phyloP scores from a whole-genome alignment of 495 filamentous ascomycete genomes.

The Hypoxylon rickii region DNA sequence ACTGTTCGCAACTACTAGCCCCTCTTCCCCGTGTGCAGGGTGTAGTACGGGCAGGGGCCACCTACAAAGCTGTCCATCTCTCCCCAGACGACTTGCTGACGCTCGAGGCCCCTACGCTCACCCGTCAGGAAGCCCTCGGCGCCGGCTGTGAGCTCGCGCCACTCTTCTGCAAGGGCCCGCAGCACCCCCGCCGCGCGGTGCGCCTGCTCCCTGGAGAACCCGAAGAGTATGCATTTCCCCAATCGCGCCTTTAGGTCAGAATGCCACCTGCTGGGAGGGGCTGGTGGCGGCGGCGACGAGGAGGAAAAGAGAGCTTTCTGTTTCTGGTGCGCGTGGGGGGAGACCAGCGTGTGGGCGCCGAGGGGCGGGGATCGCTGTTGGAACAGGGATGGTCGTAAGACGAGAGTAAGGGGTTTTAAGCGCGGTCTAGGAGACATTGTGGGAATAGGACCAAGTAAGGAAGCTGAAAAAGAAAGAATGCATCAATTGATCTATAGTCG shows the following conservation, averaged over 20 bases:
- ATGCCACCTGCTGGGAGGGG: constrained; percentile 68
- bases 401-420: constrained; percentile 4
- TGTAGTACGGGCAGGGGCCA: constrained; percentile 1
- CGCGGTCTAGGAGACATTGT: constrained; percentile 26
- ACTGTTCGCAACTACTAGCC: background rate
- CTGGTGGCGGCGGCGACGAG: constrained; percentile 6
- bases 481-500: background rate
- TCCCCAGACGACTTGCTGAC: constrained; percentile 83
- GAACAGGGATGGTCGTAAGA: background rate
- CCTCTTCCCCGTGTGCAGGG: background rate
- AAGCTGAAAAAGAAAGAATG: background rate
- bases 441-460: no score
- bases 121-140: constrained; percentile 81
- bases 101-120: constrained; percentile 65
- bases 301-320: background rate
- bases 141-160: constrained; percentile 76
- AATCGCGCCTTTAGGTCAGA: constrained; percentile 71
- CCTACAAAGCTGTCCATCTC: constrained; percentile 74
- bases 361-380: constrained; percentile 5
- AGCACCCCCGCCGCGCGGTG: constrained; percentile 65
- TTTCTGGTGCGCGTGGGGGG: background rate
- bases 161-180: constrained; percentile 67
- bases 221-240: constrained; percentile 85
- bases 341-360: background rate
- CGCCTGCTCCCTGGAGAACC: constrained; percentile 64